phyloP scores from a whole-genome alignment of 805 yeast genomes.

The Myxozyma neotropica region DNA sequence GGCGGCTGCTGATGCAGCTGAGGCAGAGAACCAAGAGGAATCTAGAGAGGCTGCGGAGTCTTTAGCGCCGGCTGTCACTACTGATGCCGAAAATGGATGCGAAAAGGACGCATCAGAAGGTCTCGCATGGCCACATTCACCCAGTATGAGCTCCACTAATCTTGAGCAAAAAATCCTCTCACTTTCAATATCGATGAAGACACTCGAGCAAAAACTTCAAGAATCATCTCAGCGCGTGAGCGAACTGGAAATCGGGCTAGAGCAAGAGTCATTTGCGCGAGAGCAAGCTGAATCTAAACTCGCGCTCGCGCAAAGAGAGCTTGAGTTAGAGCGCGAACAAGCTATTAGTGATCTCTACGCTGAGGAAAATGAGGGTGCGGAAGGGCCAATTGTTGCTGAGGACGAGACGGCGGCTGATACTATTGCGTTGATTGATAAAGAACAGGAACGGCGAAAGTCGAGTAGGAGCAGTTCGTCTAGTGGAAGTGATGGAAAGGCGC shows the following conservation, averaged over 20 bases:
- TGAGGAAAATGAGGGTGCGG: slow-evolving; percentile 19
- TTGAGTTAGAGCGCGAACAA: slow-evolving; percentile 29
- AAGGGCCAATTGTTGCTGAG: slow-evolving; percentile 4
- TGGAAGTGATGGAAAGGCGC: slow-evolving; percentile 13
- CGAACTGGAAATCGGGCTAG: slow-evolving; percentile 19
- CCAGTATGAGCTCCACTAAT: neutral
- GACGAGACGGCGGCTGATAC: slow-evolving; percentile 28
- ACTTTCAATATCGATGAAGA: slow-evolving; percentile 12
- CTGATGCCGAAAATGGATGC: no score
- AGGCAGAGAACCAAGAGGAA: neutral
- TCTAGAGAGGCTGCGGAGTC: neutral
- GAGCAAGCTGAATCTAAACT: slow-evolving; percentile 25
- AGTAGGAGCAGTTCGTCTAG: slow-evolving; percentile 7
- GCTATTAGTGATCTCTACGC: slow-evolving; percentile 25
- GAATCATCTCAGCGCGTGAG: neutral
- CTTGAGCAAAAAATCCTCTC: slow-evolving; percentile 14
- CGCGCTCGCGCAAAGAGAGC: slow-evolving; percentile 21
- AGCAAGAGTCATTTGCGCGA: slow-evolving; percentile 12
- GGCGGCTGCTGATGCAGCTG: neutral
- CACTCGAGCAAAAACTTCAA: slow-evolving; percentile 10
- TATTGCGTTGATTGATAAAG: slow-evolving; percentile 28
- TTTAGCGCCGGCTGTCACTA: no score
- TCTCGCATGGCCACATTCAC: neutral
- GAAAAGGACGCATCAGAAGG: neutral
- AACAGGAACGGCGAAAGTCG: slow-evolving; percentile 11